These are phyloP conservation scores for Acanthamoeba castellanii DNA, from an alignment of 208 protist genomes.

Conservation along the genomic window DNA sequence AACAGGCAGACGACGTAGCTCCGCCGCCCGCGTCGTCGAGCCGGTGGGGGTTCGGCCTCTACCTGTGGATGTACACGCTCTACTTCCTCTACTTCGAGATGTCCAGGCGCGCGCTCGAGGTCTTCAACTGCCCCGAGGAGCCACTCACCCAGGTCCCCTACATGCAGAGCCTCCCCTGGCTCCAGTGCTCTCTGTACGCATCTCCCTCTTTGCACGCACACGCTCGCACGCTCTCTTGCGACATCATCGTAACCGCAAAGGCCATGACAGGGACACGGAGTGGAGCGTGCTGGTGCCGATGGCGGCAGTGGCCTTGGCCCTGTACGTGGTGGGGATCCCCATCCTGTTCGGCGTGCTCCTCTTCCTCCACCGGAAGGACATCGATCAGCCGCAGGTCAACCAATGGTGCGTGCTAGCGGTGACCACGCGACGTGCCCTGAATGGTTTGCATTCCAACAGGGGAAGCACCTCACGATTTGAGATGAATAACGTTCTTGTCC, in stretches of 20 bases:
- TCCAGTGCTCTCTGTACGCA: slow-evolving; percentile 16
- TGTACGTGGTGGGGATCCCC: slow-evolving; percentile 35
- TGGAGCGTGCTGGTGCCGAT: slow-evolving; percentile 26
- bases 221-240: too few species aligned
- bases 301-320: background rate
- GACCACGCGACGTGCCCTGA: too few species aligned
- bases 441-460: too few species aligned
- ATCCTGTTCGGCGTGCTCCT: slow-evolving; percentile 15
- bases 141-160: background rate
- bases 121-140: slow-evolving; percentile 24
- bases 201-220: background rate
- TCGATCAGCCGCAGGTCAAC: background rate
- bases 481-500: too few species aligned
- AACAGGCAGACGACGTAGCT: too few species aligned
- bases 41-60: background rate
- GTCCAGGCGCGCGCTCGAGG: background rate
- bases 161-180: slow-evolving; percentile 52
- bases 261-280: slow-evolving; percentile 7
- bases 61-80: background rate
- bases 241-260: too few species aligned
- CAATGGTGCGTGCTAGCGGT: background rate
- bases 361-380: background rate
- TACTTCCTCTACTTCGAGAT: slow-evolving; percentile 67
- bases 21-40: background rate
- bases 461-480: too few species aligned